These are phyloP conservation scores for Polychaeton citri DNA, from an alignment of 2,329 filamentous ascomycete genomes.

Conservation along the genomic window DNA sequence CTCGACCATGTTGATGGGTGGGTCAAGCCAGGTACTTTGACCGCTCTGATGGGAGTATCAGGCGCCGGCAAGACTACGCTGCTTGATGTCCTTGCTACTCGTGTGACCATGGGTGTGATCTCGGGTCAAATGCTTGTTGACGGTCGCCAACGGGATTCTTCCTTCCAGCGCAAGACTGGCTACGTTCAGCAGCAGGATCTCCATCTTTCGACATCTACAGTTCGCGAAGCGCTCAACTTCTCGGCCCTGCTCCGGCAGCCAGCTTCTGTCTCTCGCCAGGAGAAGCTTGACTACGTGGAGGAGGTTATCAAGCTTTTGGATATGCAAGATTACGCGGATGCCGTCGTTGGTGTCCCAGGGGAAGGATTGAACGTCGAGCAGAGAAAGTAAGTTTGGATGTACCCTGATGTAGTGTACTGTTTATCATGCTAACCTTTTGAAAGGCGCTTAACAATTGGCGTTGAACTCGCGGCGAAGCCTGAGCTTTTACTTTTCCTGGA, in stretches of 20 bases:
- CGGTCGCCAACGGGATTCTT: constrained; percentile 57
- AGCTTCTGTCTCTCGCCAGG: constrained; percentile 52
- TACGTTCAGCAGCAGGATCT: constrained; percentile 91
- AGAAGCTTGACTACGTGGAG: constrained; percentile 79
- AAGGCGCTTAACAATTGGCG: constrained; percentile 86
- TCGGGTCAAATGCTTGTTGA: constrained; percentile 78
- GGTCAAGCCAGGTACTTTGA: constrained; percentile 79
- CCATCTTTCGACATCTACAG: constrained; percentile 70
- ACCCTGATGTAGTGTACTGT: no score
- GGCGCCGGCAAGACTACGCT: constrained; percentile 93
- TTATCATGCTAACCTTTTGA: no score
- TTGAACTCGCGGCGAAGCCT: constrained; percentile 90
- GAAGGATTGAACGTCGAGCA: constrained; percentile 65
- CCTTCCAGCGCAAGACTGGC: constrained; percentile 84
- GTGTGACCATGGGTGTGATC: constrained; percentile 80
- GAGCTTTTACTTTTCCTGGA: constrained; percentile 83
- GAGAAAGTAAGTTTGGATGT: no score
- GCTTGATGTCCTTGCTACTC: constrained; percentile 71
- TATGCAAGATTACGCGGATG: constrained; percentile 82
- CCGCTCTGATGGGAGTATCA: constrained; percentile 75
- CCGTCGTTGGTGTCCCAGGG: constrained; percentile 78
- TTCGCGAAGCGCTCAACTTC: constrained; percentile 78
- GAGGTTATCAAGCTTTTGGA: constrained; percentile 84
- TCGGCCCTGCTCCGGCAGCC: constrained; percentile 78
- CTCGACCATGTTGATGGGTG: constrained; percentile 80